Evolutionary conservation across 2,329 filamentous ascomycete genomes (phyloP).

Genomic region (Torrubiella hemipterigena): DNA sequence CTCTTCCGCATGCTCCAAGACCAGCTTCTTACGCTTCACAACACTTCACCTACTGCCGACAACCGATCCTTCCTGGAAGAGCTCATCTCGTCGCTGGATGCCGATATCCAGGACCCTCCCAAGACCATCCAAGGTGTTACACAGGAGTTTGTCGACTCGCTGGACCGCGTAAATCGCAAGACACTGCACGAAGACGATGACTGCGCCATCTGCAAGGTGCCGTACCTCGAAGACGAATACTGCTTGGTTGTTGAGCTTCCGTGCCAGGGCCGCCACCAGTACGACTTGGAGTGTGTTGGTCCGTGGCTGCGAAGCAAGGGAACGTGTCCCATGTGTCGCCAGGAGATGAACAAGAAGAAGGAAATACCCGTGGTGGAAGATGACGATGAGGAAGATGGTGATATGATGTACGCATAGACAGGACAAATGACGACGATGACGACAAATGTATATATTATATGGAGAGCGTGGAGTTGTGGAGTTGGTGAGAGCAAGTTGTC

Average conservation of each 20-base stretch:
- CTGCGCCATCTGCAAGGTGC: constrained; percentile 53
- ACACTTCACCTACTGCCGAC: constrained; percentile 32
- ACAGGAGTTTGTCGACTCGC: constrained; percentile 45
- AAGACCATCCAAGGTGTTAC: constrained; percentile 39
- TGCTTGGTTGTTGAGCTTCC: constrained; percentile 53
- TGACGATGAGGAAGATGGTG: constrained; percentile 39
- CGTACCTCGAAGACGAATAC: constrained; percentile 48
- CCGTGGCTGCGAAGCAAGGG: constrained; percentile 55
- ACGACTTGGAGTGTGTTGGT: constrained; percentile 56
- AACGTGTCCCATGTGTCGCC: constrained; percentile 51
- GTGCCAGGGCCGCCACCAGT: constrained; percentile 44
- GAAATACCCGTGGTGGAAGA: constrained; percentile 30
- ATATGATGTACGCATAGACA: constrained; percentile 29
- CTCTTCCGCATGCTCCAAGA: constrained; percentile 47
- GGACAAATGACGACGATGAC: not conserved
- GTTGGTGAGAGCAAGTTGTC: constrained; percentile 7
- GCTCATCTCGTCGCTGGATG: constrained; percentile 35
- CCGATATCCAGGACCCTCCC: constrained; percentile 40
- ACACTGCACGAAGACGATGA: constrained; percentile 35
- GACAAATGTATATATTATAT: not conserved
- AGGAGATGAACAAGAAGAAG: constrained; percentile 46
- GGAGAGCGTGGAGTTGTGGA: constrained; percentile 9
- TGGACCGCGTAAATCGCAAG: constrained; percentile 46
- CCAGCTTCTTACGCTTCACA: constrained; percentile 40
- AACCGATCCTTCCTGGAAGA: constrained; percentile 38